These are phyloP conservation scores for Saccharomyces hybrid DNA, from an alignment of 1,139 yeast genomes.

Conservation along the genomic window DNA sequence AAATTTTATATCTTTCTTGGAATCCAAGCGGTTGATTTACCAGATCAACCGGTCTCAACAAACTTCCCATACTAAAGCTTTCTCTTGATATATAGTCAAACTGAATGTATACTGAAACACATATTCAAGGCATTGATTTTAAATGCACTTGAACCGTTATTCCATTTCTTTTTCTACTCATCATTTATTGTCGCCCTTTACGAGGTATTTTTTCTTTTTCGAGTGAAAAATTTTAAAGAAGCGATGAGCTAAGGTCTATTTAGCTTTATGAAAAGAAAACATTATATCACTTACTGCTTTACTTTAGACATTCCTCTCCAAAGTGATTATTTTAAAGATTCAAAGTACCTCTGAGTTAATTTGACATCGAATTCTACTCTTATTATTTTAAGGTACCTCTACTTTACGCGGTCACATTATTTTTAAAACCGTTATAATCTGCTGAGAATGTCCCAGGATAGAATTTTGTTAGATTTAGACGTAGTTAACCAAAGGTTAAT, in stretches of 20 bases:
- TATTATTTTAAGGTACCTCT: neutral
- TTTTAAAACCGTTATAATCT: neutral
- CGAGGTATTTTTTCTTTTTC: neutral
- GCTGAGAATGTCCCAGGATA: constrained; percentile 16
- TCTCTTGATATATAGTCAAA: neutral
- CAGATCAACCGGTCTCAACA: constrained; percentile 26
- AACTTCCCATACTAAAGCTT: neutral
- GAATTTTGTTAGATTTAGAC: constrained; percentile 22
- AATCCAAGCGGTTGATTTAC: constrained; percentile 27
- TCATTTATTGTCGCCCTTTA: neutral
- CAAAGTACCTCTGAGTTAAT: neutral
- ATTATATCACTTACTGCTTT: neutral
- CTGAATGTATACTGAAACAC: neutral
- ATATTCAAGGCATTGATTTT: neutral
- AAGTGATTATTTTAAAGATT: neutral
- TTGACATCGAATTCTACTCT: neutral
- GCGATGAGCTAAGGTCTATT: constrained; percentile 12
- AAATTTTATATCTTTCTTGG: constrained; percentile 27
- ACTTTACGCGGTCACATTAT: neutral
- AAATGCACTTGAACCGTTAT: neutral
- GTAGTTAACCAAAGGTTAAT: constrained; percentile 19
- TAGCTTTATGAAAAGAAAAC: constrained; percentile 3
- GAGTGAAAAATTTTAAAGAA: constrained; percentile 13
- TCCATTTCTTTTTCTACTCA: neutral
- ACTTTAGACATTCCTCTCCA: neutral